Conservation (phyloP, 495 filamentous ascomycete genomes). For the Hypomontagnella submonticulosa region DNA sequence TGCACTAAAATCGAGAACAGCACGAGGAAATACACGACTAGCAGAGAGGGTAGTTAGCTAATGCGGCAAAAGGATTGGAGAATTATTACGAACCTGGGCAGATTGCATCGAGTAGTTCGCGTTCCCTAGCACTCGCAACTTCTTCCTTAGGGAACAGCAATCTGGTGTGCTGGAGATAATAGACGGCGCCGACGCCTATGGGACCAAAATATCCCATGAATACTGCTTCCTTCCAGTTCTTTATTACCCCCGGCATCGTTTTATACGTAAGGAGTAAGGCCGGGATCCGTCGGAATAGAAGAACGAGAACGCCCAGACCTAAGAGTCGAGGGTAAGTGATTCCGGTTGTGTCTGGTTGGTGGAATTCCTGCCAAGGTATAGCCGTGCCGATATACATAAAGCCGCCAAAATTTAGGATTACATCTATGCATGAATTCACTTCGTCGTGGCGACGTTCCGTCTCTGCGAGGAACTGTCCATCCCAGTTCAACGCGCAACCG, state of each 20-base stretch:
- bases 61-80: too few species aligned
- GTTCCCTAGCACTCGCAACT: constrained; percentile 63
- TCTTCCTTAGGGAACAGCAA: constrained; percentile 64
- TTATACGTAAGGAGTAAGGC: constrained; percentile 61
- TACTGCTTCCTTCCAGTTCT: constrained; percentile 68
- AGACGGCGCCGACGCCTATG: constrained; percentile 86
- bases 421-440: constrained; percentile 86
- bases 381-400: constrained; percentile 90
- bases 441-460: constrained; percentile 78
- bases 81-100: constrained; percentile 44
- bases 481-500: constrained; percentile 86
- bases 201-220: constrained; percentile 93
- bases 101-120: constrained; percentile 61
- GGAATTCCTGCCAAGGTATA: constrained; percentile 73
- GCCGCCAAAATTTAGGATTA: constrained; percentile 74
- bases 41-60: constrained; percentile 32
- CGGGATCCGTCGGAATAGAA: constrained; percentile 68
- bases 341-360: constrained; percentile 53
- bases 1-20: constrained; percentile 68
- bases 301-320: constrained; percentile 76
- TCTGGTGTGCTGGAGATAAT: constrained; percentile 76
- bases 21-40: constrained; percentile 68
- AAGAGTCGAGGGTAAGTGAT: constrained; percentile 73
- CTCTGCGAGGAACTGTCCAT: constrained; percentile 85
- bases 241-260: constrained; percentile 75